phyloP scores from a whole-genome alignment of 306 rosid species.

The Neltuma alba region DNA sequence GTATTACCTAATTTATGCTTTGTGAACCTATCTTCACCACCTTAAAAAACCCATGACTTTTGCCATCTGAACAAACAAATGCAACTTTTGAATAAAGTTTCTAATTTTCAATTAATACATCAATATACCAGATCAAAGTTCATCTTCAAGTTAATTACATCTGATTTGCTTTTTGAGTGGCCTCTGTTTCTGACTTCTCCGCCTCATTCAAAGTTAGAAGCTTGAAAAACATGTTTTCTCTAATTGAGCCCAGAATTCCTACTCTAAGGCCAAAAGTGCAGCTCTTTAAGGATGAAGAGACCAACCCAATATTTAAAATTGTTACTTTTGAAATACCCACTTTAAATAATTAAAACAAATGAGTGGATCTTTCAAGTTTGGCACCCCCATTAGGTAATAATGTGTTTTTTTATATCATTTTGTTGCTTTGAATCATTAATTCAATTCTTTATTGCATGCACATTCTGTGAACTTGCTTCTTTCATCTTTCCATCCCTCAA shows the following conservation, averaged over 20 bases:
- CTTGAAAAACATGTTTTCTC: conserved; percentile 5
- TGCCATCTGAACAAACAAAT: not conserved
- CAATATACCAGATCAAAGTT: not conserved
- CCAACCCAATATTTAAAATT: conserved; percentile 26
- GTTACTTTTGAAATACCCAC: conserved; percentile 29
- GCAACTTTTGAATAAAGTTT: not conserved
- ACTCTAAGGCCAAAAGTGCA: conserved; percentile 26
- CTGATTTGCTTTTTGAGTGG: not conserved
- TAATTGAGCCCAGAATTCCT: not conserved
- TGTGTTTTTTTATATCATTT: conserved; percentile 20
- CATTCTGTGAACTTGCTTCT: not conserved
- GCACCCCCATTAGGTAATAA: conserved; percentile 31
- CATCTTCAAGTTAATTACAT: not conserved
- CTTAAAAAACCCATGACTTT: not conserved
- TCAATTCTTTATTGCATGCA: not conserved
- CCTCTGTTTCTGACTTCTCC: conserved; percentile 3
- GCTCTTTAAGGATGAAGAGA: not conserved
- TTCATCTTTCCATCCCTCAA: not conserved
- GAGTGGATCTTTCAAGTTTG: conserved; percentile 20
- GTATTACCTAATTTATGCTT: not conserved
- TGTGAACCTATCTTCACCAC: not conserved
- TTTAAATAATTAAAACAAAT: not conserved
- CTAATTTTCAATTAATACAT: not conserved
- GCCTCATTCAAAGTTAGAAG: not conserved
- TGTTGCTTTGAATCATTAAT: conserved; percentile 35